phyloP scores from a whole-genome alignment of 2,329 filamentous ascomycete genomes.

The Monosporascus sp. region DNA sequence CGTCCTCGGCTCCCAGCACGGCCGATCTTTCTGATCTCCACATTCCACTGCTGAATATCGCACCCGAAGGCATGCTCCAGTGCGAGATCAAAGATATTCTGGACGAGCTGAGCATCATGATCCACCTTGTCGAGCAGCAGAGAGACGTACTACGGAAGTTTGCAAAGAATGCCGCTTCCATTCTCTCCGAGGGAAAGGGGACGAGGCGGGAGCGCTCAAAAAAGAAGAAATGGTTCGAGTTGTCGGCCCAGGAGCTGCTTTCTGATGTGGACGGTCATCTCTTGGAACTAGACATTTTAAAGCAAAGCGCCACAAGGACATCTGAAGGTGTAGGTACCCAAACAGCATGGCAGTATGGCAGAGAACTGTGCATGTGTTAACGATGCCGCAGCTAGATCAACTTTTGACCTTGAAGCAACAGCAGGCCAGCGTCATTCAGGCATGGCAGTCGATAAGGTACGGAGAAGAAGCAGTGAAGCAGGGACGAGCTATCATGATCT shows the following conservation, averaged over 20 bases:
- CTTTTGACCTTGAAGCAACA: slow-evolving; percentile 35
- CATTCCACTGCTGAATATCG: slow-evolving; percentile 34
- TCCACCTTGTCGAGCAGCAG: slow-evolving; percentile 33
- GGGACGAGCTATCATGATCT: slow-evolving; percentile 39
- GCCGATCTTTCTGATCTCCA: slow-evolving; percentile 19
- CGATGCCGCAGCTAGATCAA: slow-evolving; percentile 4
- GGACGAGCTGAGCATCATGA: slow-evolving; percentile 44
- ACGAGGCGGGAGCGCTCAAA: too few relatives aligned
- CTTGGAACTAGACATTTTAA: too few relatives aligned
- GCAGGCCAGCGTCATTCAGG: slow-evolving; percentile 40
- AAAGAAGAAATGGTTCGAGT: too few relatives aligned
- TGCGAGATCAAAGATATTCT: slow-evolving; percentile 42
- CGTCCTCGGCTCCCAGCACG: slow-evolving; percentile 13
- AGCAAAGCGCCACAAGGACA: too few relatives aligned
- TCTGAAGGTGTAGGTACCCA: too few relatives aligned
- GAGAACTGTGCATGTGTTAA: slow-evolving; percentile 19
- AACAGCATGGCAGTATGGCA: background rate
- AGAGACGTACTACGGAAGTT: slow-evolving; percentile 25
- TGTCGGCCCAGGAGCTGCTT: too few relatives aligned
- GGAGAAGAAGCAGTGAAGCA: slow-evolving; percentile 36
- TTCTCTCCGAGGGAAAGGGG: too few relatives aligned
- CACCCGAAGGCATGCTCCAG: slow-evolving; percentile 36
- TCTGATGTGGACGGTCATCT: too few relatives aligned
- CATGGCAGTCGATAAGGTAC: slow-evolving; percentile 34
- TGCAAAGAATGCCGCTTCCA: slow-evolving; percentile 1